Conservation (phyloP, 768 basidiomycete genomes). For the Trametes sanguinea region DNA sequence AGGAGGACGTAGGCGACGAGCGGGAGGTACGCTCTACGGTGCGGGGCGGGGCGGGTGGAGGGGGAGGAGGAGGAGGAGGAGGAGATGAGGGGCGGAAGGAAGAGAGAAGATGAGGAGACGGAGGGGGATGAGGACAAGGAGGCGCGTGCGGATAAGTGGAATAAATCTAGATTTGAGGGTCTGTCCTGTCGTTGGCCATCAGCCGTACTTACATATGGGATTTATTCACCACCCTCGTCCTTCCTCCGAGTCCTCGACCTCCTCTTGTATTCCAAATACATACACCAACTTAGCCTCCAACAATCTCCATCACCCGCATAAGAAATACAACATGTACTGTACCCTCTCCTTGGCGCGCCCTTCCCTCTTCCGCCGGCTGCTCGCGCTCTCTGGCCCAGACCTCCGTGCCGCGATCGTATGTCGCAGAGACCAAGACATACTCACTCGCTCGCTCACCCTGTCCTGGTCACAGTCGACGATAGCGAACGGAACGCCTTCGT, state of each 20-base stretch:
- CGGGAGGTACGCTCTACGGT: not conserved
- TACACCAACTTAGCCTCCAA: not conserved
- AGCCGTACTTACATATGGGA: not conserved
- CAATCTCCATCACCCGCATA: not conserved
- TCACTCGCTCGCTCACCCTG: not conserved
- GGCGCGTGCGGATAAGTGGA: conserved; percentile 16
- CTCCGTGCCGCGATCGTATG: not conserved
- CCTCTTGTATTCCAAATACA: not conserved
- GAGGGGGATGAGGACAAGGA: conserved; percentile 8
- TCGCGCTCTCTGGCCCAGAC: not conserved
- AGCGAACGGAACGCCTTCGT: not conserved
- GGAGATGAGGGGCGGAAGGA: conserved; percentile 6
- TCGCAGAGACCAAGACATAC: not conserved
- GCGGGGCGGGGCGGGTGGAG: not conserved
- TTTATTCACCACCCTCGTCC: not conserved
- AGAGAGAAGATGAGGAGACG: conserved; percentile 1
- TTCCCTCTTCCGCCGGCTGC: not conserved
- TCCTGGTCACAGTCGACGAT: not conserved
- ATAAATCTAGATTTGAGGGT: conserved; percentile 23
- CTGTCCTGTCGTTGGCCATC: not conserved
- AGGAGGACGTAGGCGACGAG: conserved; percentile 1
- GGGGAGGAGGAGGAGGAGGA: conserved; percentile 3
- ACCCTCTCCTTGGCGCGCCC: not conserved
- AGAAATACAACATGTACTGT: no score
- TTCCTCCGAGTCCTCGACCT: not conserved